Base-by-base conservation (phyloP, 2,329 filamentous ascomycete species). In the Talaromyces sp. region DNA sequence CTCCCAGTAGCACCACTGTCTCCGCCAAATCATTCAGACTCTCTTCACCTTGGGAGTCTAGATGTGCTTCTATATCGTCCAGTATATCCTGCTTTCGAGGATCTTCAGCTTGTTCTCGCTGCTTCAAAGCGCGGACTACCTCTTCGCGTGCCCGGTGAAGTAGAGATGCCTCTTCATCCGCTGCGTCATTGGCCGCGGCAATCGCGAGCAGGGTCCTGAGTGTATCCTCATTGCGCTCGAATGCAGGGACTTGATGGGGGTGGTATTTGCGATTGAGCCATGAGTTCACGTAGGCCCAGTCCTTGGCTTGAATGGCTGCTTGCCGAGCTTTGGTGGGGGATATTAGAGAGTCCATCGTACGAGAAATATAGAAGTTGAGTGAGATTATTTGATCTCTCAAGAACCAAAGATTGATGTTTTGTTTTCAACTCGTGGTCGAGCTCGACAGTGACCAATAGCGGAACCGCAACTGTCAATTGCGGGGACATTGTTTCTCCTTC, bases 181-280 rank as follows among this genome's bases (percentile, higher is more conserved):
- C 89, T 11, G 83, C 76, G 68, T 96, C 91, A 69, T 94, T 96
- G 41, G 85, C 78, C 10, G 85, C 79, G 19, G 89, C 89, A 7
- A 96, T 80, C 25, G 87, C 83, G 8, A 95, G 81, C 3, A 96
- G 80, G 1, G 82, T 85, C 63, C 85, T 86, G 52, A 96, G 79
- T 0, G 92, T 97, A 46, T 93, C 89, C 31, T 87, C 81, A 69
- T 94, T 97, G 66, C 91, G 87, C 75, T 97, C 93, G 71, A 96
- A 96, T 0, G 80, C 70, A 0, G 91, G 91, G 0, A 87, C 76
- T 0, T 81, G 70, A 46, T 82, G 83, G 31, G 83, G 81, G 45
- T 81, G 80, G 64, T 89, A 89, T 68, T 89, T 89, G 60, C 83
- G 81, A 46, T 81, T 79, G 10, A 97, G 84, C 92, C 93, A 97